Conservation (phyloP, 805 yeast genomes). For the Naumovozyma baii region DNA sequence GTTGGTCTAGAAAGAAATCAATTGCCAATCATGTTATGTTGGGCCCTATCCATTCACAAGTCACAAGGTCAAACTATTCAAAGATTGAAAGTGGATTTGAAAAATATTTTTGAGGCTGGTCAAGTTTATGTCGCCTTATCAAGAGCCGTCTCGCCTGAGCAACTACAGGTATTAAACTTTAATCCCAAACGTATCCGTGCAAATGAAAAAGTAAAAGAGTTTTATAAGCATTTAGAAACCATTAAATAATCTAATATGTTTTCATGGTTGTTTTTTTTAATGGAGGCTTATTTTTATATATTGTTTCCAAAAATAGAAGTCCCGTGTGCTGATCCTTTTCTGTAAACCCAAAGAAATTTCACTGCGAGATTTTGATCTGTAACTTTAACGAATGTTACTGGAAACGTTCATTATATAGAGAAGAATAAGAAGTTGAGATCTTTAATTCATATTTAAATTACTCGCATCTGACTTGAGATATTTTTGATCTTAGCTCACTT, state of each 20-base stretch:
- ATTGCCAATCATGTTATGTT: slow-evolving; percentile 60
- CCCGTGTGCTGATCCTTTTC: no score
- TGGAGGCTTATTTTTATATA: not conserved
- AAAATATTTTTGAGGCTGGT: slow-evolving; percentile 64
- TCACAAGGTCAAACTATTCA: slow-evolving; percentile 79
- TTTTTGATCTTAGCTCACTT: no score
- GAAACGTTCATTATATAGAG: no score
- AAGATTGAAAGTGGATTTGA: slow-evolving; percentile 58
- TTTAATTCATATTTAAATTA: no score
- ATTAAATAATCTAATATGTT: slow-evolving; percentile 4
- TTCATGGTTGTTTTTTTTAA: no score
- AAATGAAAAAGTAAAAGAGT: slow-evolving; percentile 49
- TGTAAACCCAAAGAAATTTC: no score
- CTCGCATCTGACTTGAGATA: no score
- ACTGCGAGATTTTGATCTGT: not conserved
- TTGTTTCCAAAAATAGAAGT: not conserved
- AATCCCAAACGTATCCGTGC: slow-evolving; percentile 48
- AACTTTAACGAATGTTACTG: no score
- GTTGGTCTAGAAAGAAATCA: slow-evolving; percentile 40
- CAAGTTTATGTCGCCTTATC: slow-evolving; percentile 79
- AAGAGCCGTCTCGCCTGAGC: slow-evolving; percentile 61
- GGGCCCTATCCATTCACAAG: slow-evolving; percentile 81
- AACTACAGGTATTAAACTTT: slow-evolving; percentile 58
- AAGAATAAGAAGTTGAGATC: no score
- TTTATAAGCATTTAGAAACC: slow-evolving; percentile 42